Evolutionary conservation across 768 basidiomycete species (phyloP).

Genomic region (Chalciporus piperatus): DNA sequence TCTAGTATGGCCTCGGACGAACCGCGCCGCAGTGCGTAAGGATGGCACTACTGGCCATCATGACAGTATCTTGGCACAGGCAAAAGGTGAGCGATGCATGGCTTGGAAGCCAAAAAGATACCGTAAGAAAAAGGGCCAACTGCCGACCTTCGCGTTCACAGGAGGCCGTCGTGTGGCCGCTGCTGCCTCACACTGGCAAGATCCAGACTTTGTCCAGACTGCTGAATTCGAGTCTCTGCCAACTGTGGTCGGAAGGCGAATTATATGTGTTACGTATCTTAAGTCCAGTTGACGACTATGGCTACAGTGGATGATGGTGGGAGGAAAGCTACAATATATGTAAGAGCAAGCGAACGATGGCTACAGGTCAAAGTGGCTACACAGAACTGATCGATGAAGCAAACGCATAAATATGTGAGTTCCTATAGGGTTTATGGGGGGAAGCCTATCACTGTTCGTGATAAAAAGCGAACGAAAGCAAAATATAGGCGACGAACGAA

Average conservation of each 20-base stretch:
- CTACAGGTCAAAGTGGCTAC: slow-evolving; percentile 29
- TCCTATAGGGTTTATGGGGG: neutral
- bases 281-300: slow-evolving; percentile 13
- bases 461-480: slow-evolving; percentile 3
- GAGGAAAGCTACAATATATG: slow-evolving; percentile 21
- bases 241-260: neutral
- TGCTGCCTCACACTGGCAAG: neutral
- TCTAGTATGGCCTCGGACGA: no score
- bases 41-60: no score
- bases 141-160: no score
- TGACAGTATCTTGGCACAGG: no score
- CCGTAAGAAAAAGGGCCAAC: no score
- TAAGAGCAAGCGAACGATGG: slow-evolving; percentile 12
- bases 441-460: slow-evolving; percentile 9
- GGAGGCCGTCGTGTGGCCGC: no score
- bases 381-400: slow-evolving; percentile 15
- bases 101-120: no score
- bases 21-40: no score
- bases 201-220: no score
- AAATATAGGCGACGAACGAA: slow-evolving; percentile 17
- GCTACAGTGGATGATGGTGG: slow-evolving; percentile 19
- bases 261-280: slow-evolving; percentile 1
- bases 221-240: neutral
- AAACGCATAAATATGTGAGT: slow-evolving; percentile 19
- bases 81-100: no score